Conservation (phyloP, 257 asterid genomes). For the Gentiana macrophylla region DNA sequence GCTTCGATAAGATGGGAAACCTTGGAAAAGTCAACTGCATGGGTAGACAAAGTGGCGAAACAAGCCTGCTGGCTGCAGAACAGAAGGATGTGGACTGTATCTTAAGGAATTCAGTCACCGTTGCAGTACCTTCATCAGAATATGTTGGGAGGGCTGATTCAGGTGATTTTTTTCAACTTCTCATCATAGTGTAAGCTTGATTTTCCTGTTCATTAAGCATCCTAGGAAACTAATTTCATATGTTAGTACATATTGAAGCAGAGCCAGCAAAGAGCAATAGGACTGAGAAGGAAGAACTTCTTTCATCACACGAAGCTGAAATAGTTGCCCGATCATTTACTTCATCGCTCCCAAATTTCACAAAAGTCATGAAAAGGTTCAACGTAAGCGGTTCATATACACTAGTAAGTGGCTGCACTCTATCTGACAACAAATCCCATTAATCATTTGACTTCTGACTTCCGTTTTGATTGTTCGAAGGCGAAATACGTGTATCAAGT, state of each 20-base stretch:
- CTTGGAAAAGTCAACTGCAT: conserved; percentile 22
- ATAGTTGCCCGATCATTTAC: conserved; percentile 57
- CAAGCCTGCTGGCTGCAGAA: conserved; percentile 6
- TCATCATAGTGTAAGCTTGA: background rate
- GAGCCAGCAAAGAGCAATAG: conserved; percentile 25
- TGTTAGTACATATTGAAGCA: conserved; percentile 25
- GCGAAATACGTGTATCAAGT: background rate
- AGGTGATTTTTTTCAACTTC: conserved; percentile 23
- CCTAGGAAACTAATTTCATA: background rate
- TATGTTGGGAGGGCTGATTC: conserved; percentile 24
- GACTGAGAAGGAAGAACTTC: conserved; percentile 31
- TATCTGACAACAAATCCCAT: conserved; percentile 3
- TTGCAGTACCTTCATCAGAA: conserved; percentile 45
- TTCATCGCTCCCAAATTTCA: conserved; percentile 61
- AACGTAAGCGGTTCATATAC: conserved; percentile 91
- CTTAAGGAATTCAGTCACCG: conserved; percentile 29
- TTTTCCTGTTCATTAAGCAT: background rate
- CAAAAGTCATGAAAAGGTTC: conserved; percentile 80
- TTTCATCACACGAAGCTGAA: conserved; percentile 75
- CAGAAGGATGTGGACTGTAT: conserved; percentile 16
- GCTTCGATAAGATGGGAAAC: conserved; percentile 18
- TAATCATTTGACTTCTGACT: background rate
- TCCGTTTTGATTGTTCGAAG: background rate
- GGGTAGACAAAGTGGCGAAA: conserved; percentile 5
- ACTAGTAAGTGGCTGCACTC: conserved; percentile 42